These are phyloP conservation scores for Colletotrichum tanaceti DNA, from an alignment of 2,329 filamentous ascomycete genomes.

Conservation along the genomic window DNA sequence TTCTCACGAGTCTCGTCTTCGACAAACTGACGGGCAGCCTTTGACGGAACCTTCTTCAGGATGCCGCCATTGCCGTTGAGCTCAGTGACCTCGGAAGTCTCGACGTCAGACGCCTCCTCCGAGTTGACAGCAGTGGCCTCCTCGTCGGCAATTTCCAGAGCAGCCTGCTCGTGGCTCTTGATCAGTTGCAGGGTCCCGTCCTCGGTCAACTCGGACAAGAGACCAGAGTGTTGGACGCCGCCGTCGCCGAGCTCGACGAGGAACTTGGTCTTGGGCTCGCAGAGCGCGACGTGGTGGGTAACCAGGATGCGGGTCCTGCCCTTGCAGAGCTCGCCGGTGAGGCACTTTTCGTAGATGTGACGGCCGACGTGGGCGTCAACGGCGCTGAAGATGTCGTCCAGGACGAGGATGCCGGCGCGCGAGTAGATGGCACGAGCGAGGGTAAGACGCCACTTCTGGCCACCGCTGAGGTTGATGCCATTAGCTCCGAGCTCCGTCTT, in stretches of 20 bases:
- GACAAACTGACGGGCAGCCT: constrained; percentile 75
- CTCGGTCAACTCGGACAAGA: constrained; percentile 71
- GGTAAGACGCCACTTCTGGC: constrained; percentile 85
- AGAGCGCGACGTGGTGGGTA: constrained; percentile 82
- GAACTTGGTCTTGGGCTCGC: constrained; percentile 77
- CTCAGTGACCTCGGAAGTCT: constrained; percentile 44
- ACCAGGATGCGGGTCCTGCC: constrained; percentile 82
- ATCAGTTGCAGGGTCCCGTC: constrained; percentile 68
- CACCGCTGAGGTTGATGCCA: constrained; percentile 85
- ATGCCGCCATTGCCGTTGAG: constrained; percentile 53
- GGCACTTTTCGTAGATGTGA: constrained; percentile 80
- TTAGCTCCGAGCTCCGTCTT: constrained; percentile 85
- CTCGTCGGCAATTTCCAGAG: constrained; percentile 60
- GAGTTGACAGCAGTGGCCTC: constrained; percentile 68
- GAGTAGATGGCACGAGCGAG: constrained; percentile 85
- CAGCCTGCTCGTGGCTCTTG: constrained; percentile 64
- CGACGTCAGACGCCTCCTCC: constrained; percentile 57
- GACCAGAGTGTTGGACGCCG: constrained; percentile 70
- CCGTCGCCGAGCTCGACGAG: constrained; percentile 79
- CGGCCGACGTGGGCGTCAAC: constrained; percentile 85
- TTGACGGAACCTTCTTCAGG: constrained; percentile 63
- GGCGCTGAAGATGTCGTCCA: constrained; percentile 88
- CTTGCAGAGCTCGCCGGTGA: constrained; percentile 75
- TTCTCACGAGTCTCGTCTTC: constrained; percentile 80
- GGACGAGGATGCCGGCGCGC: constrained; percentile 77